Percentiles rank a stretch among this genome's conserved stretches.
Conservation (phyloP, 345 rosid genomes). For the Syzygium grande region DNA sequence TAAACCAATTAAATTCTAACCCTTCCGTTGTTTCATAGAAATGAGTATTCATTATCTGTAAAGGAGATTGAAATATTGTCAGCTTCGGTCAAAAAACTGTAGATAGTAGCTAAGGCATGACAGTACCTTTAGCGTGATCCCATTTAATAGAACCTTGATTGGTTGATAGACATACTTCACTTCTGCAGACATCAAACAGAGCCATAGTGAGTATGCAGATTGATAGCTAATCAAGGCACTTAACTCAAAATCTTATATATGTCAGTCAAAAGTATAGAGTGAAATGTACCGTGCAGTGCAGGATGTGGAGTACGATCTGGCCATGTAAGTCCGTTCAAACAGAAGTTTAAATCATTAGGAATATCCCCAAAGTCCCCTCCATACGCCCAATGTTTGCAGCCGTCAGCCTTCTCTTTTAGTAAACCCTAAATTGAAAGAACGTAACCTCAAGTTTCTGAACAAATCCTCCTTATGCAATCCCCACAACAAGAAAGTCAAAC, state of each 20-base stretch:
- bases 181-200: slow-evolving; percentile 44
- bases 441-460: not conserved
- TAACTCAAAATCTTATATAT: not conserved
- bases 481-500: not conserved
- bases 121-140: slow-evolving; percentile 48
- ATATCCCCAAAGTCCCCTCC: slow-evolving; percentile 97
- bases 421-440: slow-evolving; percentile 45
- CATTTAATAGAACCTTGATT: slow-evolving; percentile 56
- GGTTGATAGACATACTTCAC: slow-evolving; percentile 84
- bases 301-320: slow-evolving; percentile 97
- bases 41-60: slow-evolving; percentile 64
- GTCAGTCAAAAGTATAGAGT: not conserved
- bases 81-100: not conserved
- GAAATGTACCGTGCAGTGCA: slow-evolving; percentile 62
- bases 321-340: slow-evolving; percentile 87
- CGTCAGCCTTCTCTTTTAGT: slow-evolving; percentile 57
- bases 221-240: not conserved
- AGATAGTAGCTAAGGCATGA: not conserved
- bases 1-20: slow-evolving; percentile 63
- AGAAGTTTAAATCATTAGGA: slow-evolving; percentile 93
- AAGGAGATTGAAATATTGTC: slow-evolving; percentile 4
- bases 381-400: slow-evolving; percentile 88
- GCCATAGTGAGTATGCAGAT: slow-evolving; percentile 13
- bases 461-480: not conserved
- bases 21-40: slow-evolving; percentile 67